Base-by-base conservation (phyloP, 768 basidiomycete genomes). In the Kwoniella bestiolae region DNA sequence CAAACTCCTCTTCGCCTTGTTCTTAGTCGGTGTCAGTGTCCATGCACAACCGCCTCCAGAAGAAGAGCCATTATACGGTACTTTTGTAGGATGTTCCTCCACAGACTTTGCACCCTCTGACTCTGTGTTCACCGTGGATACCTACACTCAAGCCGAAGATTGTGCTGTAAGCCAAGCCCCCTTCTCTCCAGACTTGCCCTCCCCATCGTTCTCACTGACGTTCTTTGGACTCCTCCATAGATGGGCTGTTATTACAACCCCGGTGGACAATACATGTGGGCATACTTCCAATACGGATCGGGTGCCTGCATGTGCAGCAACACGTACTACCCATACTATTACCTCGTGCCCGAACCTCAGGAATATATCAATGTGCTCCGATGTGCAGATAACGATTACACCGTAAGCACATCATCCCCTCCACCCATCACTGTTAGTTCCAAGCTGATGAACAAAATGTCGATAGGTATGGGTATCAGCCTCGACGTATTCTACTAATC, bases 381-480 rank as follows among this genome's bases (percentile, higher is more conserved):
- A 21, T 51, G 50, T 31, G 50, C 23, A 29, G 50, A 51, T 25
- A n/a, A 18, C 23, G 50, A 51, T 31, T 51, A 51, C n/a, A 25
- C 18, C 12, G 50, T 51, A n/a, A 51, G 50, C 29, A 14, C 28
- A 6, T 12, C 2, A 7, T 26, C 50, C 26, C 50, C n/a, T n/a
- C n/a, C n/a, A n/a, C 12, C 25, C 50, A 14, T 28, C 29, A 28
- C 25, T 14, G 14, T 29, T 11, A 16, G 23, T 51, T 12, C 50
- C 12, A 26, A 51, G n/a, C 25, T 28, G 8, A 4, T 14, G 23
- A 11, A 25, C 9, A 11, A 4, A 28, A 21, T 29, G 50, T 26
- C 11, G n/a, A 6, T 26, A 51, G 50, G 50, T 51, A 51, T 51
- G 50, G 50, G 50, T 51, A 26, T 28, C 50, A 28, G 50, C 50